A percentile compares a stretch with the other conserved stretches of the same genome.
Conservation (phyloP, 768 basidiomycete genomes). For the Suillus fuscotomentosus region DNA sequence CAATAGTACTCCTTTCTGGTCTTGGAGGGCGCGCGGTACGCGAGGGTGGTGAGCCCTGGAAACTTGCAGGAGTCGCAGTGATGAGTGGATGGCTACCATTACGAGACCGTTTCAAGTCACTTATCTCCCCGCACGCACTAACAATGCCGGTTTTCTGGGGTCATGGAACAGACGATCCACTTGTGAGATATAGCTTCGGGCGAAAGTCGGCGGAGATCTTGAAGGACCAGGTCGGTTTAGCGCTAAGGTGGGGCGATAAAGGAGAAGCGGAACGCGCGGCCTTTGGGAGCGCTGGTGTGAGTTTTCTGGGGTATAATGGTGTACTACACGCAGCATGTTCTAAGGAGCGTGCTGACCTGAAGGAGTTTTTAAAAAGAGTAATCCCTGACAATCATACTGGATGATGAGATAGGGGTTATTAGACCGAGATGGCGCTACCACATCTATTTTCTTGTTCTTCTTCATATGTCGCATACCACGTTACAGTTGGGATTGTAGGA, state of each 20-base stretch:
- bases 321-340: constrained; percentile 65
- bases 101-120: constrained; percentile 60
- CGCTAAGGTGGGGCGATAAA: not conserved
- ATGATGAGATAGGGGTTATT: not conserved
- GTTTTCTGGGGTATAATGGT: constrained; percentile 65
- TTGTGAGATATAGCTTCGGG: constrained; percentile 61
- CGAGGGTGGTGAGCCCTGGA: constrained; percentile 42
- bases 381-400: constrained; percentile 35
- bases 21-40: constrained; percentile 35
- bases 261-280: constrained; percentile 3
- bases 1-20: constrained; percentile 75
- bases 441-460: not conserved
- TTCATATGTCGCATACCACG: not conserved
- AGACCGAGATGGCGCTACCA: not conserved
- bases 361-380: constrained; percentile 64
- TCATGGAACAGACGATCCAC: constrained; percentile 73
- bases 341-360: constrained; percentile 69
- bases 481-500: not conserved
- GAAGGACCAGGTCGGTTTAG: constrained; percentile 49
- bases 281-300: constrained; percentile 43
- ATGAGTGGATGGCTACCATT: constrained; percentile 84
- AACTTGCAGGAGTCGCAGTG: constrained; percentile 68
- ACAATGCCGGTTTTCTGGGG: constrained; percentile 84
- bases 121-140: constrained; percentile 54
- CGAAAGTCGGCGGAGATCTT: constrained; percentile 57